phyloP scores from a whole-genome alignment of 1,139 yeast genomes.

The Candida sanyaensis region DNA sequence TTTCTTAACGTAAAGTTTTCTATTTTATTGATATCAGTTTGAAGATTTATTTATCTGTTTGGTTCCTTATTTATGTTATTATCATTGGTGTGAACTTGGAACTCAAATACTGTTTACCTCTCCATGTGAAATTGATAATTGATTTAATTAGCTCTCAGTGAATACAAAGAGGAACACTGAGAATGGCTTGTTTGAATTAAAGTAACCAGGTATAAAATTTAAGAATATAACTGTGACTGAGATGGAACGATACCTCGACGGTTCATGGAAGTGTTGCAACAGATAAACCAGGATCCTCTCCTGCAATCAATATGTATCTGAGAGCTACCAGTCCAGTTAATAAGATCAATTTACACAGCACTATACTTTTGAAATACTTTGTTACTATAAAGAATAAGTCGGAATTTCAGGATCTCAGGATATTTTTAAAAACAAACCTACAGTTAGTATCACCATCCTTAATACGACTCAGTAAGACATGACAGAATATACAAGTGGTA shows the following conservation, averaged over 20 bases:
- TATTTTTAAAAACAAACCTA: constrained; percentile 59
- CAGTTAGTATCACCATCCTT: constrained; percentile 53
- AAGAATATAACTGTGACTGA: constrained; percentile 65
- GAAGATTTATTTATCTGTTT: neutral
- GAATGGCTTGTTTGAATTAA: constrained; percentile 53
- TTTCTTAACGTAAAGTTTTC: no score
- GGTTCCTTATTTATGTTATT: neutral
- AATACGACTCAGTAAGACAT: constrained; percentile 94
- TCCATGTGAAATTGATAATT: constrained; percentile 16
- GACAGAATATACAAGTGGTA: constrained; percentile 77
- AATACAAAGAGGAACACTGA: constrained; percentile 50
- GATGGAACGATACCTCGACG: neutral
- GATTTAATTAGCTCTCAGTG: constrained; percentile 39
- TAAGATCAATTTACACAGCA: constrained; percentile 51
- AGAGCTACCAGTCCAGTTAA: constrained; percentile 21
- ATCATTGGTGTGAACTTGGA: neutral
- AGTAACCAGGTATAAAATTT: constrained; percentile 56
- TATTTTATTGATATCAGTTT: neutral
- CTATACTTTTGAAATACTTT: constrained; percentile 87
- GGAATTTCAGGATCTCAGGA: constrained; percentile 88
- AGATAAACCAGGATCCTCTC: constrained; percentile 14
- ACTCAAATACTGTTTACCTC: neutral
- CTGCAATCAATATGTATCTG: constrained; percentile 59
- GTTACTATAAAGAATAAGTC: constrained; percentile 94
- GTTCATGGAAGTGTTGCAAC: constrained; percentile 22